Base-by-base conservation (phyloP, 768 basidiomycete genomes). In the Phanerodontia chrysosporium region DNA sequence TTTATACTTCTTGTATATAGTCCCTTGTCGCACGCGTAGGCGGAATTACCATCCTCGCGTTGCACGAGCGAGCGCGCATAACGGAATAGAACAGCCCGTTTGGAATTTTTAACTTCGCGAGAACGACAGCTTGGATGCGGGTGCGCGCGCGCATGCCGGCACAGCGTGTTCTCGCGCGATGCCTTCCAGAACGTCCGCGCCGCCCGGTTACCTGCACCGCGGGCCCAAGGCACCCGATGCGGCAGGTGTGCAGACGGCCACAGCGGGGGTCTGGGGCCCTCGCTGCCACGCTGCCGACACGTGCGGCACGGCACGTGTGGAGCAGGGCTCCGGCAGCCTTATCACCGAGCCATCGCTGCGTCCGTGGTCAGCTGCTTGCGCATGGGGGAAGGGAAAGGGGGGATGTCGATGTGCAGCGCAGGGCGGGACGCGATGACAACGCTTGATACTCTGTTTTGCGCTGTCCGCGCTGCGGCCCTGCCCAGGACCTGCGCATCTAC, bases 1-100 rank as follows among this genome's bases (percentile, higher is more conserved):
- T 51, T 57, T 59, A 45, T 65, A 63, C 64, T 58, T 66, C 62
- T 60, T 68, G 65, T 65, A 65, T 55, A 65, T 64, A 68, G 60
- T 35, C 16, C 8, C 62, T 65, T 36, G 57, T 49, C 57, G 39
- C 39, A 42, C 39, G 39, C 8, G 39, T 10, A 7, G 39, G 57
- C 42, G n/a, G n/a, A n/a, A n/a, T n/a, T n/a, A n/a, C n/a, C n/a
- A n/a, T n/a, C n/a, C n/a, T n/a, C n/a, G 49, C 10, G 9, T 29
- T n/a, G 28, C 35, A 3, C 8, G 46, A 46, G 29, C 22, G 57
- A 30, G 55, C 21, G 28, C 53, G 28, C 36, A 29, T n/a, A 29
- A 13, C 24, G n/a, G 28, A 49, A 27, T 25, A 25, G n/a, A 27
- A 10, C 14, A 49, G 24, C n/a, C n/a, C n/a, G 48, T 10, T 49